Percentiles rank a stretch among this genome's conserved stretches.
Evolutionary conservation across 2,329 filamentous ascomycete species (phyloP).

Genomic region (Pleurostoma richardsiae): DNA sequence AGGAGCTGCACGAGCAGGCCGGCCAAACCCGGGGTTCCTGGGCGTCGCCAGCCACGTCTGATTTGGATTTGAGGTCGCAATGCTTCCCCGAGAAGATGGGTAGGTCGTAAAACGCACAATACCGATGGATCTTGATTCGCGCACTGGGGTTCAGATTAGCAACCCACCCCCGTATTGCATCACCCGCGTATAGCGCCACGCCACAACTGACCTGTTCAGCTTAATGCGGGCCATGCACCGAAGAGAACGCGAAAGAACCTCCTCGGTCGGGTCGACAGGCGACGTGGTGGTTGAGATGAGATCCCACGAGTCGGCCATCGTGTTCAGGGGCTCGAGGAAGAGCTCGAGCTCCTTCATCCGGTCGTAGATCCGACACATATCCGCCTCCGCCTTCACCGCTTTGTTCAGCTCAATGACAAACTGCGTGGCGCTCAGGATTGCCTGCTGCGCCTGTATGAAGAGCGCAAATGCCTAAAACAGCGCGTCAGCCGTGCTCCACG

Average conservation of each 20-base stretch:
- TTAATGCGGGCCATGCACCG: conserved; percentile 44
- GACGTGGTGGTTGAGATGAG: conserved; percentile 24
- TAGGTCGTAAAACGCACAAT: conserved; percentile 44
- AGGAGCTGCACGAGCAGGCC: conserved; percentile 26
- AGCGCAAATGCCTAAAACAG: conserved; percentile 30
- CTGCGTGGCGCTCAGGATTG: conserved; percentile 39
- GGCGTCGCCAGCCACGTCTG: conserved; percentile 14
- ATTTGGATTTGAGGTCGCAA: conserved; percentile 36
- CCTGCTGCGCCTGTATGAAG: conserved; percentile 41
- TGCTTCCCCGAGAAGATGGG: conserved; percentile 43
- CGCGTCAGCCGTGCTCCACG: too few relatives aligned
- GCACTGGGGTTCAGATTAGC: conserved; percentile 25
- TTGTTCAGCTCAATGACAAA: conserved; percentile 43
- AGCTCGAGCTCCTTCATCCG: conserved; percentile 35
- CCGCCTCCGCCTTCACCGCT: conserved; percentile 26
- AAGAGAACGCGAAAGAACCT: conserved; percentile 34
- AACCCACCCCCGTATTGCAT: too few relatives aligned
- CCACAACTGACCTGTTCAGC: conserved; percentile 33
- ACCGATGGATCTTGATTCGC: conserved; percentile 45
- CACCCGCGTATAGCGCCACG: too few relatives aligned
- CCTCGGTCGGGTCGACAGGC: conserved; percentile 30
- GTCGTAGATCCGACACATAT: conserved; percentile 32
- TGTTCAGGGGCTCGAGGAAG: conserved; percentile 28
- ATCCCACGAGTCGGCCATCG: conserved; percentile 28
- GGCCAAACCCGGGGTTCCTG: conserved; percentile 24